phyloP scores from a whole-genome alignment of 768 basidiomycete genomes.

The Lepiota brunneoincarnata region DNA sequence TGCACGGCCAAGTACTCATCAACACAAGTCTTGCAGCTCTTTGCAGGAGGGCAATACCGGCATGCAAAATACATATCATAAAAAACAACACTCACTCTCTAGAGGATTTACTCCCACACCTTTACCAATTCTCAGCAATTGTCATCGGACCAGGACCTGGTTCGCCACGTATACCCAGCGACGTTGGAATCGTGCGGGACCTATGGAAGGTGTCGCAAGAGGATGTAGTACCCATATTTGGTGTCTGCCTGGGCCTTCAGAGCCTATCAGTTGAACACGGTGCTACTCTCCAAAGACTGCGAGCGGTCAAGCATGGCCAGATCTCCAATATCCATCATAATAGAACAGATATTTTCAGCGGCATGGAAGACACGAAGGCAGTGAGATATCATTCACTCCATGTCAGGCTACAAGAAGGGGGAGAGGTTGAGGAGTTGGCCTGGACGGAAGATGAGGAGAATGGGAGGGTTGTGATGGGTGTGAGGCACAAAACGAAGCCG shows the following conservation, averaged over 20 bases:
- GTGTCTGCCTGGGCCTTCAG: conserved; percentile 82
- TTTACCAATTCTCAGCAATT: conserved; percentile 64
- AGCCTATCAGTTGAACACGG: conserved; percentile 68
- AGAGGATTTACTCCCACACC: conserved; percentile 46
- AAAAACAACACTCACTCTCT: conserved; percentile 64
- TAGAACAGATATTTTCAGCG: conserved; percentile 59
- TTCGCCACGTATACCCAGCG: conserved; percentile 58
- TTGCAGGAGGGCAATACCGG: conserved; percentile 60
- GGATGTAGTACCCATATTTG: conserved; percentile 67
- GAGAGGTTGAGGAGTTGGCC: conserved; percentile 62
- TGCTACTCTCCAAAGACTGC: conserved; percentile 54
- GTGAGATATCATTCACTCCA: conserved; percentile 84
- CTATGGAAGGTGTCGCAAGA: conserved; percentile 62
- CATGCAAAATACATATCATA: conserved; percentile 63
- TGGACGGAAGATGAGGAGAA: conserved; percentile 73
- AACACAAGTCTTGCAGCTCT: conserved; percentile 64
- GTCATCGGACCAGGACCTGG: conserved; percentile 82
- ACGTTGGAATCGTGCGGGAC: conserved; percentile 67
- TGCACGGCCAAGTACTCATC: not conserved
- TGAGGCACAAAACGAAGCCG: conserved; percentile 59
- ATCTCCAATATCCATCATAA: conserved; percentile 62
- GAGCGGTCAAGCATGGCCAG: conserved; percentile 56
- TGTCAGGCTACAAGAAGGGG: conserved; percentile 42
- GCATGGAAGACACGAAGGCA: conserved; percentile 48
- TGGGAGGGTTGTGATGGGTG: conserved; percentile 72